Evolutionary conservation across 495 filamentous ascomycete species (phyloP).

Genomic region (Zalerion maritima): DNA sequence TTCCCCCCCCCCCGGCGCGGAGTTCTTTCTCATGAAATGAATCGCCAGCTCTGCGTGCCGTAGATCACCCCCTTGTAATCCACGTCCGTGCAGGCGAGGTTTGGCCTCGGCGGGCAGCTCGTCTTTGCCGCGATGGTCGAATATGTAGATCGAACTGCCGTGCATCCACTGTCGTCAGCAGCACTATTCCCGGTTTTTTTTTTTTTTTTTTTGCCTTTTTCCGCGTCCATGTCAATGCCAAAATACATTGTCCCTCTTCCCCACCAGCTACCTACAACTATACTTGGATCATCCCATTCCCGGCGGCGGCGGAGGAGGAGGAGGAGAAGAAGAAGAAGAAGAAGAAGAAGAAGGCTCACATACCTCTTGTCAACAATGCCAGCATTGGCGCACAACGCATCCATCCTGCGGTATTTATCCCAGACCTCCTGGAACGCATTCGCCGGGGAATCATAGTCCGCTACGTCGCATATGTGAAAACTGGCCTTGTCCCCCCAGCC

Average conservation of each 20-base stretch:
- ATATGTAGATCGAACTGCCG: no score
- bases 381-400: slow-evolving; percentile 27
- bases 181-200: no score
- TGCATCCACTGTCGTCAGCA: no score
- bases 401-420: slow-evolving; percentile 19
- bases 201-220: no score
- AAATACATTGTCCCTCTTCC: no score
- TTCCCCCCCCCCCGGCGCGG: slow-evolving; percentile 22
- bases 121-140: slow-evolving; percentile 2
- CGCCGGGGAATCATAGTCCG: slow-evolving; percentile 22
- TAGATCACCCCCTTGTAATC: slow-evolving; percentile 29
- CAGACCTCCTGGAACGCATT: slow-evolving; percentile 18
- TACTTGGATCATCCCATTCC: no score
- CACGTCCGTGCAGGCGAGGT: slow-evolving; percentile 21
- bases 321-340: no score
- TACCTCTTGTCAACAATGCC: slow-evolving; percentile 25
- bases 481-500: slow-evolving; percentile 12
- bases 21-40: slow-evolving; percentile 29
- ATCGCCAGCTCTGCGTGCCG: slow-evolving; percentile 23
- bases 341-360: slow-evolving; percentile 15
- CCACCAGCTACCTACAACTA: no score
- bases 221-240: no score
- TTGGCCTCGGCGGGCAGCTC: slow-evolving; percentile 20
- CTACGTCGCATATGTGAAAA: slow-evolving; percentile 20
- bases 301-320: no score